Evolutionary conservation across 139 green algal genomes (phyloP).

Genomic region (Trebouxia sp.): DNA sequence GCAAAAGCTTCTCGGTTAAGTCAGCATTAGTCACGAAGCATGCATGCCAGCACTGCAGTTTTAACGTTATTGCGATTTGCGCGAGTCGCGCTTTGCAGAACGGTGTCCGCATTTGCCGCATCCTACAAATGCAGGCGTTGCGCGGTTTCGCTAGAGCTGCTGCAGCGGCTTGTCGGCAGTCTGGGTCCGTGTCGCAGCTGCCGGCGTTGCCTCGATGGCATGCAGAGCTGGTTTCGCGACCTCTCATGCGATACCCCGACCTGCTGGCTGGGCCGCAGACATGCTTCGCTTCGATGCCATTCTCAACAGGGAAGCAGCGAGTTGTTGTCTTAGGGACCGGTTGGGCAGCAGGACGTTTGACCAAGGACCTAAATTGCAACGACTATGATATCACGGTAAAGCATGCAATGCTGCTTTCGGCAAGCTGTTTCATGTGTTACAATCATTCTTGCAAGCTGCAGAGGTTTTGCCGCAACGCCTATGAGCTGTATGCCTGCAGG

Average conservation of each 20-base stretch:
- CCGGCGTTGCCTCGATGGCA: neutral
- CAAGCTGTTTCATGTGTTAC: too few relatives aligned
- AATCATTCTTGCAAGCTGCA: too few relatives aligned
- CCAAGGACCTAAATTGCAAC: slow-evolving; percentile 70
- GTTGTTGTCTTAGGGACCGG: slow-evolving; percentile 82
- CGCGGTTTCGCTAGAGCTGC: neutral
- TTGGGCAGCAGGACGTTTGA: slow-evolving; percentile 73
- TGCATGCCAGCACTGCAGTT: too few relatives aligned
- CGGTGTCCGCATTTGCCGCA: too few relatives aligned
- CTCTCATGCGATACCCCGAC: neutral
- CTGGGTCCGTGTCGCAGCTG: neutral
- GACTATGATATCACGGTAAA: slow-evolving; percentile 78
- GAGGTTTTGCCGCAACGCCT: too few relatives aligned
- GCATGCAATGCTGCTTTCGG: neutral
- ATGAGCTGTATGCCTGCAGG: slow-evolving; percentile 19
- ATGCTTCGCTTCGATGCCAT: slow-evolving; percentile 7
- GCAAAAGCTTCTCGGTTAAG: too few relatives aligned
- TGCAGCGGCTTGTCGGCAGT: too few relatives aligned
- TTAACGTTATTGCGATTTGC: too few relatives aligned
- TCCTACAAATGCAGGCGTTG: neutral
- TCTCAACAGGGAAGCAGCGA: slow-evolving; percentile 45
- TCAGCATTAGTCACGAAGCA: too few relatives aligned
- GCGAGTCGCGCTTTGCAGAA: too few relatives aligned
- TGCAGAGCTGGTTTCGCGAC: neutral
- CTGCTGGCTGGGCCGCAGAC: neutral